Evolutionary conservation across 257 asterid species (phyloP), one percentile per base, ranked within the genome.

Genomic region (Phtheirospermum japonicum): DNA sequence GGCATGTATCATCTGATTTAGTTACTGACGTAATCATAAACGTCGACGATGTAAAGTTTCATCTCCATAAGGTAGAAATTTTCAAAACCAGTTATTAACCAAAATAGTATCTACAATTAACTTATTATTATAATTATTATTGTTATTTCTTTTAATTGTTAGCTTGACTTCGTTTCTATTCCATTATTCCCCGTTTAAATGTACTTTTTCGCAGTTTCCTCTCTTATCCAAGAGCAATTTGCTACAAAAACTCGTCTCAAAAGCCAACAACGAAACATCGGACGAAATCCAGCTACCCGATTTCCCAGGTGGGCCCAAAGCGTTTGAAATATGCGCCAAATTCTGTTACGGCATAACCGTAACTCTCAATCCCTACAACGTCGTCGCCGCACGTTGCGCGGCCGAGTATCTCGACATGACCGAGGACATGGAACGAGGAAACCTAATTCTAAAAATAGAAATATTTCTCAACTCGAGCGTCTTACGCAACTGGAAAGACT

Each of bases 291-390:
- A 72, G 72, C 31, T 91, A 77, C 76, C 3, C 18, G 78, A 88
- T 76, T 88, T 91, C 64, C 98, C 98, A 7, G 95, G 98, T 59
- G 96, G 98, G 30, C 87, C 94, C 14, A 91, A 81, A 69, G 90
- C 94, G 17, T 91, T 91, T 43, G 96, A 91, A 75, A 80, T 86
- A 63, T 88, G 98, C 19, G 96, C 90, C 65, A 91, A 88, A 69
- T 91, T 91, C 79, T 91, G 98, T 68, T 91, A 91, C 48, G 98
- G 96, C 37, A 80, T 91, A 65, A 73, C 81, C 0, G 95, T 88
- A 19, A 91, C 95, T 61, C 94, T 91, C 11, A 86, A 81, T 67
- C 90, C 96, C 30, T 88, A 84, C 74, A 91, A 88, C 60, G 88
- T 91, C 13, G 98, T 84, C 33, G 87, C 96, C 5, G 87, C 81